A percentile compares a stretch with the other conserved stretches of the same genome.
Evolutionary conservation across 345 rosid genomes (phyloP).

Genomic region (Sonneratia alba): DNA sequence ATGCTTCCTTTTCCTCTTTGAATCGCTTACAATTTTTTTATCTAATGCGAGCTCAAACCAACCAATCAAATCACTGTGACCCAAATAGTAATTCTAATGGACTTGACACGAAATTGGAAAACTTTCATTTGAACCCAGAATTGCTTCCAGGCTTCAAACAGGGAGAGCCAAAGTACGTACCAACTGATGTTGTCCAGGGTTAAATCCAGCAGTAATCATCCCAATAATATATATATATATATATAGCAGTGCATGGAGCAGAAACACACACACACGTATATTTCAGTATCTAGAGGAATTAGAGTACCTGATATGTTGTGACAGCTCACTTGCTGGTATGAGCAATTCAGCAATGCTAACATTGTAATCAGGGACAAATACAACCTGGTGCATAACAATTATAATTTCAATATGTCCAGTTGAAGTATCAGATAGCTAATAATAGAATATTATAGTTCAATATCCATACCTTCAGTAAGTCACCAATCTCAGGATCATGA

Average conservation of each 20-base stretch:
- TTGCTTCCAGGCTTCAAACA: not conserved
- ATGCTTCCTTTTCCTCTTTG: not conserved
- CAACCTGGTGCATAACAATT: conserved; percentile 19
- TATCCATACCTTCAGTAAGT: conserved; percentile 34
- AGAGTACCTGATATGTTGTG: conserved; percentile 42
- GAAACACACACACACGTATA: not conserved
- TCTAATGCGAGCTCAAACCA: not conserved
- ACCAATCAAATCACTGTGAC: not conserved
- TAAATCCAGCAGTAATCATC: too few species aligned
- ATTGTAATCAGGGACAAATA: conserved; percentile 45
- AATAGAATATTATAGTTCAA: not conserved
- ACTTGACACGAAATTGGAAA: too few species aligned
- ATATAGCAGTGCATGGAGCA: not conserved
- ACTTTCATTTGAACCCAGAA: not conserved
- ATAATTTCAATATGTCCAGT: not conserved
- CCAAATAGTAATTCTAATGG: too few species aligned
- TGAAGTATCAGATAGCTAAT: not conserved
- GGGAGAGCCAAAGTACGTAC: not conserved
- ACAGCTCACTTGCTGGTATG: conserved; percentile 44
- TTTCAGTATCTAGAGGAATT: not conserved
- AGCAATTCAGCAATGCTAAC: conserved; percentile 41
- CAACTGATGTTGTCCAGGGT: not conserved
- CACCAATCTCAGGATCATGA: conserved; percentile 35
- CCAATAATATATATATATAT: too few species aligned
- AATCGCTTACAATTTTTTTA: not conserved